These are phyloP conservation scores for Aureobasidium uvarum DNA, from an alignment of 2,329 filamentous ascomycete genomes.

Conservation along the genomic window DNA sequence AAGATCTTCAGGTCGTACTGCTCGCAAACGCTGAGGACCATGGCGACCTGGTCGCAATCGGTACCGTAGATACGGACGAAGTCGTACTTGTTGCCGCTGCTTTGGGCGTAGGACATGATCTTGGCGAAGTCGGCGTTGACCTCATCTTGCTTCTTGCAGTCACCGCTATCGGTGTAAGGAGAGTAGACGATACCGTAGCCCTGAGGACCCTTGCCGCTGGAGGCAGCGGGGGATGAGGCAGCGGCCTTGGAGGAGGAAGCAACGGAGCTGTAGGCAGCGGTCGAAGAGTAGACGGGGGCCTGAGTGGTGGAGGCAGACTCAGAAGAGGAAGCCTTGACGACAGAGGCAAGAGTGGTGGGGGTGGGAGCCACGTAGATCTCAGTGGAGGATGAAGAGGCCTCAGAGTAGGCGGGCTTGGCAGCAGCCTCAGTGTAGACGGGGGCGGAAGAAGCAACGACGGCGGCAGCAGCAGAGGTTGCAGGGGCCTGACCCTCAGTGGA, in stretches of 20 bases:
- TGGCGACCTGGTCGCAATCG: conserved; percentile 70
- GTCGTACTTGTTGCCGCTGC: conserved; percentile 56
- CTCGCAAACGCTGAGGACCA: conserved; percentile 62
- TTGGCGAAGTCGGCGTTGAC: conserved; percentile 63
- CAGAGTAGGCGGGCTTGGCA: conserved; percentile 28
- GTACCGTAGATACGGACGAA: conserved; percentile 75
- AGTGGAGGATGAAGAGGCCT: conserved; percentile 27
- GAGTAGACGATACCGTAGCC: conserved; percentile 56
- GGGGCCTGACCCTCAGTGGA: conserved; percentile 22
- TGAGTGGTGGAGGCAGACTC: conserved; percentile 25
- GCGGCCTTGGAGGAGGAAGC: conserved; percentile 28
- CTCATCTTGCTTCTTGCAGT: conserved; percentile 65
- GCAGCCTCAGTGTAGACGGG: conserved; percentile 29
- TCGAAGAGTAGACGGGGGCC: neutral
- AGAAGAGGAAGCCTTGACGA: conserved; percentile 31
- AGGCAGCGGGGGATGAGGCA: conserved; percentile 30
- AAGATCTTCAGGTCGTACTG: conserved; percentile 68
- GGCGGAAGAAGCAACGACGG: conserved; percentile 17
- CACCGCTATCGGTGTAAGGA: conserved; percentile 55
- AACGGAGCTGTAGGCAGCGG: conserved; percentile 27
- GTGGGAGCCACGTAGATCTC: conserved; percentile 21
- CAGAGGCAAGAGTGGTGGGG: conserved; percentile 28
- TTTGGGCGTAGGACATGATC: conserved; percentile 35
- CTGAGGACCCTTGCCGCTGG: conserved; percentile 31
- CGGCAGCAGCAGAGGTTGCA: conserved; percentile 28